Evolutionary conservation across 495 filamentous ascomycete species (phyloP).

Genomic region (Geoglossum glabrum): DNA sequence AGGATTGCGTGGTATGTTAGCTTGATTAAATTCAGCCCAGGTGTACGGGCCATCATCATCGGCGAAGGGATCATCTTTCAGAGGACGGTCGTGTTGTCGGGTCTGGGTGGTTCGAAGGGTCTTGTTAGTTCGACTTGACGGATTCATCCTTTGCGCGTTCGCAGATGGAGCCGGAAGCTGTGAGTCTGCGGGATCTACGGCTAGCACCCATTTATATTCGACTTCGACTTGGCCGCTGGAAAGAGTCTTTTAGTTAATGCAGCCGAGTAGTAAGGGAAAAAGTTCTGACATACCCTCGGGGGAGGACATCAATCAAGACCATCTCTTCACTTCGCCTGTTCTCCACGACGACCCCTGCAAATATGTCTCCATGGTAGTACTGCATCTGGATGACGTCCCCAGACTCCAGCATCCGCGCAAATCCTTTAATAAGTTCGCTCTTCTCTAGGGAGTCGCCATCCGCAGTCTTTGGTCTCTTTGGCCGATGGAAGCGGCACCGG

Average conservation of each 20-base stretch:
- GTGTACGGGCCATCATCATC: constrained; percentile 35
- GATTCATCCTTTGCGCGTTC: constrained; percentile 38
- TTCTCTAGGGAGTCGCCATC: constrained; percentile 47
- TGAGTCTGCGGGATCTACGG: constrained; percentile 42
- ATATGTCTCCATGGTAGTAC: constrained; percentile 65
- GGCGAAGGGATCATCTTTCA: constrained; percentile 36
- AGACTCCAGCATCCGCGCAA: constrained; percentile 43
- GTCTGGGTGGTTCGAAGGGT: constrained; percentile 13
- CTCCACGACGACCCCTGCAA: constrained; percentile 73
- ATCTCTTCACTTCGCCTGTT: constrained; percentile 59
- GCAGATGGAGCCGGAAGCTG: constrained; percentile 29
- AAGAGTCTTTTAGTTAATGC: constrained; percentile 13
- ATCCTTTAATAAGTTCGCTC: constrained; percentile 45
- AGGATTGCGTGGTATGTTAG: constrained; percentile 27
- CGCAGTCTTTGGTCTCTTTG: constrained; percentile 55
- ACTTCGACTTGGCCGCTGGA: constrained; percentile 44
- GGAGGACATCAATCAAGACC: constrained; percentile 65
- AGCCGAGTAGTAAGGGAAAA: constrained; percentile 1
- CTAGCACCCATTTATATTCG: constrained; percentile 58
- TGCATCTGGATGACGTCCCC: constrained; percentile 79
- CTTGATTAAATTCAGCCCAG: constrained; percentile 68
- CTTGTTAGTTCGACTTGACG: constrained; percentile 30
- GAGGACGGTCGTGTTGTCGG: constrained; percentile 29
- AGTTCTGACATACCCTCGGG: constrained; percentile 51
- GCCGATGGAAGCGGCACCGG: constrained; percentile 80